A percentile compares a stretch with the other conserved stretches of the same genome.
phyloP scores from a whole-genome alignment of 495 filamentous ascomycete species.

The Podospora australis region DNA sequence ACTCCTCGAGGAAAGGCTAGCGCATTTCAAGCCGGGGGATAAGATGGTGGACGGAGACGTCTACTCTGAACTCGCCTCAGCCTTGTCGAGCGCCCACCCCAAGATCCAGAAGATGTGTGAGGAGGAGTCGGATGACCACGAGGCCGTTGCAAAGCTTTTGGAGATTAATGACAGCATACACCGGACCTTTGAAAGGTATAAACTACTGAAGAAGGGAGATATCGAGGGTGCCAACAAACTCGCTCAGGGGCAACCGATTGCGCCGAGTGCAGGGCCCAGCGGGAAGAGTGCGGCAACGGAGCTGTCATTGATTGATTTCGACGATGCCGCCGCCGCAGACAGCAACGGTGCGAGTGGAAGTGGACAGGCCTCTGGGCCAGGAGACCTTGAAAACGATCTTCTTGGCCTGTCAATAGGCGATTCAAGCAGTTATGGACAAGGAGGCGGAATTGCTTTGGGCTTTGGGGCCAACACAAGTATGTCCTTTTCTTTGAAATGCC shows the following conservation, averaged over 20 bases:
- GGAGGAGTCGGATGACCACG: conserved; percentile 92
- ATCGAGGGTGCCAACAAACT: conserved; percentile 79
- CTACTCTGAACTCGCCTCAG: conserved; percentile 90
- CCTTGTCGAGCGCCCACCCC: conserved; percentile 87
- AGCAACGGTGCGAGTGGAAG: conserved; percentile 42
- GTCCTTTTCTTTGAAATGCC: conserved; percentile 8
- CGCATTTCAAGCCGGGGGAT: conserved; percentile 75
- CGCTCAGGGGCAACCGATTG: conserved; percentile 70
- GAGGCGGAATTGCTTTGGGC: conserved; percentile 81
- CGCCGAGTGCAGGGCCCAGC: conserved; percentile 48
- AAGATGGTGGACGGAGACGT: conserved; percentile 83
- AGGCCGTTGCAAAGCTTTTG: conserved; percentile 89
- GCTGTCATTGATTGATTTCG: conserved; percentile 89
- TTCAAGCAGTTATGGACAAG: conserved; percentile 52
- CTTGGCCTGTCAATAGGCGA: conserved; percentile 47
- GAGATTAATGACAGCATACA: conserved; percentile 99
- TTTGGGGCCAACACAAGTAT: conserved; percentile 62
- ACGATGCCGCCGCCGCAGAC: conserved; percentile 60
- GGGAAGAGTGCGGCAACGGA: conserved; percentile 74
- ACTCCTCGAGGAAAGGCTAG: conserved; percentile 87
- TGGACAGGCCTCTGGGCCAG: conserved; percentile 15
- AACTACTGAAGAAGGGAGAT: conserved; percentile 88
- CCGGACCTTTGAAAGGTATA: conserved; percentile 90
- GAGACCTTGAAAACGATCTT: conserved; percentile 47
- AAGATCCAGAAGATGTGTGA: conserved; percentile 99